Base-by-base conservation (phyloP, 108 stramenopile genomes). In the Tribonema minus region DNA sequence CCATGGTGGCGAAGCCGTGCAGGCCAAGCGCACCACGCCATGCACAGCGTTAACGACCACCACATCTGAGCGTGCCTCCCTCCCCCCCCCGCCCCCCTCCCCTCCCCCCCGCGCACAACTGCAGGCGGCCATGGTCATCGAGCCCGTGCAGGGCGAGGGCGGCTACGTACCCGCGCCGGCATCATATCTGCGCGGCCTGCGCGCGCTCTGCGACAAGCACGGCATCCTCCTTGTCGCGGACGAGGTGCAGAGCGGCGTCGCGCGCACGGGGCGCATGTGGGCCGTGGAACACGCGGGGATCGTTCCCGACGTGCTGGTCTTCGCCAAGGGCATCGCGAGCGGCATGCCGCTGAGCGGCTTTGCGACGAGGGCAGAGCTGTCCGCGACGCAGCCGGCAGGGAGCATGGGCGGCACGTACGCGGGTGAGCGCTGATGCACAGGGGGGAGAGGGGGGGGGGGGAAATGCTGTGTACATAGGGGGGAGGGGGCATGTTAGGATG, bases 341-440 rank as follows among this genome's bases (percentile, higher is more conserved):
- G 91, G 91, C 12, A 84, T 90, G 40, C 91, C 91, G 9, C 83
- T 91, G 27, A 85, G 87, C 32, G 91, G 87, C 4, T 84, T 91
- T 37, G 88, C 85, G 28, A 73, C 89, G n/a, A 46, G 86, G 1
- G 37, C 67, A n/a, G 87, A 88, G 36, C 83, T 91, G 35, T 77
- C 87, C 23, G 83, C 71, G 58, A 58, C 54, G 7, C 89, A 88
- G 70, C 82, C 59, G 31, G 84, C 86, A 25, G 90, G 91, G 6
- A 86, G 82, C 59, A 84, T 90, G 60, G 91, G 88, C 12, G 90
- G 89, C 2, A 91, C 89, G 7, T 91, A 91, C 71, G 88, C 85
- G 35, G 91, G 86, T 54, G 20, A 54, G 46, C 46, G 20, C 46
- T 54, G 46, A 54, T n/a, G n/a, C n/a, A n/a, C n/a, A n/a, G n/a